Conservation (phyloP, 2,329 filamentous ascomycete genomes). For the Neofusicoccum sp. region DNA sequence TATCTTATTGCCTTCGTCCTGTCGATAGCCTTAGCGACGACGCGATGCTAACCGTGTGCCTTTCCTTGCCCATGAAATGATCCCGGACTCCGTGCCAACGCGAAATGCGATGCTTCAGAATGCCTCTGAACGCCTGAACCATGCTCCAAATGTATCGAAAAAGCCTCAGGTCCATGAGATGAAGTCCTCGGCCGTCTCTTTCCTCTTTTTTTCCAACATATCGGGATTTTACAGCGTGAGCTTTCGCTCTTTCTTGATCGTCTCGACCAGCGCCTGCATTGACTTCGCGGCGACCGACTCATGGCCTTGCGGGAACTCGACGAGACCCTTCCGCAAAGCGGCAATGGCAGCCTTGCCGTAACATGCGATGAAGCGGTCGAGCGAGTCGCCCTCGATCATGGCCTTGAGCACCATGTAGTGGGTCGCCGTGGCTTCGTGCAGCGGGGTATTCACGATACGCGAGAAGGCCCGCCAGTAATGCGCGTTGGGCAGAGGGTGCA, state of each 20-base stretch:
- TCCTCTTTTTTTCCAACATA: not conserved
- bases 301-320: constrained; percentile 16
- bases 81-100: not conserved
- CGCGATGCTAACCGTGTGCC: not conserved
- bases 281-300: constrained; percentile 12
- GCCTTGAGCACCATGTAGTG: constrained; percentile 52
- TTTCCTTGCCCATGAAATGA: not conserved
- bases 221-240: not conserved
- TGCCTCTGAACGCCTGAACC: not conserved
- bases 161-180: not conserved
- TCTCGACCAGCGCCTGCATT: not conserved
- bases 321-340: constrained; percentile 49
- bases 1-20: not conserved
- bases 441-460: constrained; percentile 71
- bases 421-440: constrained; percentile 47
- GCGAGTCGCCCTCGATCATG: constrained; percentile 58
- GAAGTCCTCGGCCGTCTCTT: not conserved
- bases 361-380: constrained; percentile 72
- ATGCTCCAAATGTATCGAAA: not conserved
- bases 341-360: constrained; percentile 77
- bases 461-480: constrained; percentile 83
- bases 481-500: constrained; percentile 62
- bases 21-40: not conserved
- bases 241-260: constrained; percentile 1
- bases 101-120: not conserved